Conservation (phyloP, 345 rosid genomes). For the Populus davidiana region DNA sequence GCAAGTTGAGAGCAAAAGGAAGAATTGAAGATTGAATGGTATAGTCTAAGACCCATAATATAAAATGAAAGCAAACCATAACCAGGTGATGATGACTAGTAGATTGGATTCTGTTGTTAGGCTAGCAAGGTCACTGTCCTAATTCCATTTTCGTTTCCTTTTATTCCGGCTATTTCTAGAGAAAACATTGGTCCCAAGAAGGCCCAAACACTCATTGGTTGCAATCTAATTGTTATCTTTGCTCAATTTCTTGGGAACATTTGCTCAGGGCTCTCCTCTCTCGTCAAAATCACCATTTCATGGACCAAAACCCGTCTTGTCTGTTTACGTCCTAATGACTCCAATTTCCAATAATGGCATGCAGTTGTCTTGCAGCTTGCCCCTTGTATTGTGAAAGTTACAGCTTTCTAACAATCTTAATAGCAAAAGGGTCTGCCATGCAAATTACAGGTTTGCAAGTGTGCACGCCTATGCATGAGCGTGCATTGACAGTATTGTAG, state of each 20-base stretch:
- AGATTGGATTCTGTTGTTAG: background rate
- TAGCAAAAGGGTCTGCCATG: background rate
- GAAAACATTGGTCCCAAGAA: slow-evolving; percentile 5
- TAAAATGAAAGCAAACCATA: background rate
- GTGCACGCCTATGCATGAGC: background rate
- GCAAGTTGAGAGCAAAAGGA: background rate
- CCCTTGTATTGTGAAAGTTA: slow-evolving; percentile 6
- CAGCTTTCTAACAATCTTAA: slow-evolving; percentile 14
- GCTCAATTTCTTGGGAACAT: slow-evolving; percentile 6
- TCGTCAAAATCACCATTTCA: slow-evolving; percentile 11
- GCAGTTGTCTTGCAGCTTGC: background rate
- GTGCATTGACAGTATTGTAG: background rate
- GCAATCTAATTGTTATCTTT: background rate
- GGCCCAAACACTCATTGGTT: background rate
- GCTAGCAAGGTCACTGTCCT: background rate
- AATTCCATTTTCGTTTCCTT: background rate
- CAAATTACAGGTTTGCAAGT: background rate
- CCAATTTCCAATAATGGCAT: slow-evolving; percentile 2
- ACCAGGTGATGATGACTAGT: background rate
- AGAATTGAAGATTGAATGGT: background rate
- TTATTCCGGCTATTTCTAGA: slow-evolving; percentile 1
- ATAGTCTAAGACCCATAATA: background rate
- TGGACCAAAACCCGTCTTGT: background rate
- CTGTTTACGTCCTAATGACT: background rate
- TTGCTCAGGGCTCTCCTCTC: background rate